phyloP scores from a whole-genome alignment of 495 filamentous ascomycete species.

The Corynascus novoguineensis region DNA sequence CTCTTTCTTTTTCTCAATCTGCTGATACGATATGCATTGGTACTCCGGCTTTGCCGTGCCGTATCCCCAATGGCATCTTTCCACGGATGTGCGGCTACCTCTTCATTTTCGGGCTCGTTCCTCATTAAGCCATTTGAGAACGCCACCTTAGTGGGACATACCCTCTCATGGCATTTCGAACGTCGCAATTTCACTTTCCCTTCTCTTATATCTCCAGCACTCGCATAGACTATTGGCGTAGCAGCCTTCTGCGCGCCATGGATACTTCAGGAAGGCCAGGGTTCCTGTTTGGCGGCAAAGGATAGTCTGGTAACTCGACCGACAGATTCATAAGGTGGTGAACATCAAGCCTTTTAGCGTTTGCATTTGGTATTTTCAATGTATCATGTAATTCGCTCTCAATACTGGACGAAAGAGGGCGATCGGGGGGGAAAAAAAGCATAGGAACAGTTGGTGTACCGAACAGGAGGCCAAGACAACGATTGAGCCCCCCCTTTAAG shows the following conservation, averaged over 20 bases:
- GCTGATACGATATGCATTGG: background rate
- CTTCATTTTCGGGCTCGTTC: too few relatives aligned
- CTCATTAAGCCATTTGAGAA: too few relatives aligned
- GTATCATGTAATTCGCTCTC: too few relatives aligned
- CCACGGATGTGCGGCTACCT: background rate
- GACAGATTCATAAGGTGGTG: too few relatives aligned
- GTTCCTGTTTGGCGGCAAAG: background rate
- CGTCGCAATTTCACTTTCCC: background rate
- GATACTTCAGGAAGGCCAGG: background rate
- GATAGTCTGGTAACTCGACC: background rate
- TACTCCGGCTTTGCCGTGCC: background rate
- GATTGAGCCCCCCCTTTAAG: background rate
- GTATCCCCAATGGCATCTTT: background rate
- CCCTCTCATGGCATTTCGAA: too few relatives aligned
- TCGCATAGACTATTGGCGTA: background rate
- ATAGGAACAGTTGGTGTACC: too few relatives aligned
- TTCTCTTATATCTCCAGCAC: background rate
- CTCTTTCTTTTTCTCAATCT: background rate
- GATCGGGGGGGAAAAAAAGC: background rate
- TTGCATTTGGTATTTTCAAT: too few relatives aligned
- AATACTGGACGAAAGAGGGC: background rate
- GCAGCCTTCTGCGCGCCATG: background rate
- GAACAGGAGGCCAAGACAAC: background rate
- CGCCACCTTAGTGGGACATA: too few relatives aligned
- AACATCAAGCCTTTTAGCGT: too few relatives aligned